A percentile compares a stretch with the other conserved stretches of the same genome.
Evolutionary conservation across 1,284 basidiomycete genomes (phyloP).

Genomic region (Microbotryum violaceum): DNA sequence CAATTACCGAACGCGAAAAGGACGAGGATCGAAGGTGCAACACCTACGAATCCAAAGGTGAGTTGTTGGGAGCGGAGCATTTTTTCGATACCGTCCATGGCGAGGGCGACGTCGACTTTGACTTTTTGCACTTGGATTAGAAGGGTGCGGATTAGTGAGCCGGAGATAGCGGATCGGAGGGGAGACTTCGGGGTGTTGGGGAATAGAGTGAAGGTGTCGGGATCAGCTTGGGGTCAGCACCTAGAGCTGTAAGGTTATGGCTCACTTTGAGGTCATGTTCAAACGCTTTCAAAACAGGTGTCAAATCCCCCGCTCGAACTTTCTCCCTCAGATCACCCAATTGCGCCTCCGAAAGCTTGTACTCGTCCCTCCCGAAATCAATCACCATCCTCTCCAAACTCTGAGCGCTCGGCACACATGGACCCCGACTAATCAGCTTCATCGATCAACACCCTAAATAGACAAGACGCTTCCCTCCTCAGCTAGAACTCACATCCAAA

Average conservation of each 20-base stretch:
- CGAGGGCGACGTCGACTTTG: conserved; percentile 88
- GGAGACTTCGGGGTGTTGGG: conserved; percentile 48
- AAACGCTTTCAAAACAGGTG: conserved; percentile 77
- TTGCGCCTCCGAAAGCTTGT: conserved; percentile 56
- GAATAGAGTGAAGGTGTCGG: neutral
- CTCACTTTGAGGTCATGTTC: conserved; percentile 76
- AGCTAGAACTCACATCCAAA: conserved; percentile 52
- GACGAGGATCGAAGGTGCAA: conserved; percentile 84
- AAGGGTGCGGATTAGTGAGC: conserved; percentile 73
- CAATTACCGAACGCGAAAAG: conserved; percentile 50
- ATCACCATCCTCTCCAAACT: conserved; percentile 89
- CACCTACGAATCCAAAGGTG: conserved; percentile 94
- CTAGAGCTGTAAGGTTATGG: neutral
- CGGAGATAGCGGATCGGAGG: conserved; percentile 67
- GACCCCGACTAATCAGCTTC: too few relatives aligned
- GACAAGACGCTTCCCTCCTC: too few relatives aligned
- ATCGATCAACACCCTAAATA: too few relatives aligned
- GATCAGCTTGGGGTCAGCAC: neutral
- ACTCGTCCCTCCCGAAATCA: conserved; percentile 71
- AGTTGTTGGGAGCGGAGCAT: conserved; percentile 90
- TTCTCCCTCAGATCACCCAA: conserved; percentile 58
- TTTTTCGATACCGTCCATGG: conserved; percentile 78
- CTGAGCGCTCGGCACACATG: conserved; percentile 32
- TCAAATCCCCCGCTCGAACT: conserved; percentile 75
- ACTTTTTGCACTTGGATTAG: conserved; percentile 96